Base-by-base conservation (phyloP, 257 asterid species). In the Fraxinus anomala region DNA sequence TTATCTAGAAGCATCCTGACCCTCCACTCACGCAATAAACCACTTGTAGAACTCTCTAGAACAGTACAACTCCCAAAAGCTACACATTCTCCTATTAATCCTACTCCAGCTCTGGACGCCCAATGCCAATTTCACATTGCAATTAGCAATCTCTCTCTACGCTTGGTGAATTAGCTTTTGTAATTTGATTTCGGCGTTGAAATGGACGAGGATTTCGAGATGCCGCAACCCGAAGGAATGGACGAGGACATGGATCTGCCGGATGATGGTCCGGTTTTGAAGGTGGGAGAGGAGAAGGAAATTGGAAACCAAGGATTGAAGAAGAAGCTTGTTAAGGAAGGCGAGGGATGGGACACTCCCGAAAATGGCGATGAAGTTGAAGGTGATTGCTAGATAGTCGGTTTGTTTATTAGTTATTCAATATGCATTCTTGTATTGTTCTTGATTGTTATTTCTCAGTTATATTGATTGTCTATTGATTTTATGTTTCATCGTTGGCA, bases 231-330 rank as follows among this genome's bases (percentile, higher is more conserved):
- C 3, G 88, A 51, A 72, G 88, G 79, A 23, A 78, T 82, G 85
- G 87, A 79, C 65, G 89, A 83, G 8, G 88, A 85, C 39, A 13
- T 85, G 73, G 88, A 83, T 83, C 80, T 86, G 73, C 89, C 86
- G 12, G 87, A 86, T 26, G 86, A 78, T 4, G 54, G 30, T 70
- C 75, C 81, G 24, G 37, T 23, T 8, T 14, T 82, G 87, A 84
- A 86, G 76, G 89, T 82, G 2, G 90, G 92, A 19, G 88, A 88
- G 23, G 92, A 86, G 83, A 88, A 79, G 83, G 89, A 86, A 81
- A 88, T 86, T 82, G 87, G 90, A 21, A 80, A 79, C 2, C 75
- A 86, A 67, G 90, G 92, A 0, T 81, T 88, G 84, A 88, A 84
- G 86, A 88, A 88, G 90, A 86, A 86, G 75, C 88, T 88, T 26